Percentiles rank a stretch among this genome's conserved stretches.
These are phyloP conservation scores for Auriscalpium orientale DNA, from an alignment of 768 basidiomycete genomes.

Conservation along the genomic window DNA sequence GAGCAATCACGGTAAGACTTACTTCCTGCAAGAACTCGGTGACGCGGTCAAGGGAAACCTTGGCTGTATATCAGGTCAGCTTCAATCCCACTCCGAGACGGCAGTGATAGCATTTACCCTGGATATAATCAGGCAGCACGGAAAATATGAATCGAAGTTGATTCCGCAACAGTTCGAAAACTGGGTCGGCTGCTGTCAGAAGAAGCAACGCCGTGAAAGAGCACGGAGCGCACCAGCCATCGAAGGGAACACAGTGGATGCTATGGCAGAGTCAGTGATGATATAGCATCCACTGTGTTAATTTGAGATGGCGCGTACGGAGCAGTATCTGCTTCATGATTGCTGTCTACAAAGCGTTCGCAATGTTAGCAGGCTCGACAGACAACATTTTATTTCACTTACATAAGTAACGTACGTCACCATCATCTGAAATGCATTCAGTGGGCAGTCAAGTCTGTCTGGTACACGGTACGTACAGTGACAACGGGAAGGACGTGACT, in stretches of 20 bases:
- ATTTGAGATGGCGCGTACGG: background rate
- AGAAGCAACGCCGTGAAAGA: background rate
- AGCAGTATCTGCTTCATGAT: background rate
- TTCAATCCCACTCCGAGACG: background rate
- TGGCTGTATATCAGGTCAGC: constrained; percentile 10
- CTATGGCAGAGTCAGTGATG: background rate
- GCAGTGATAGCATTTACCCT: background rate
- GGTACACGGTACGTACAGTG: constrained; percentile 8
- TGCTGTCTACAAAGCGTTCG: constrained; percentile 18
- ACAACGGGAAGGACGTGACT: constrained; percentile 33
- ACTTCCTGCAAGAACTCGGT: constrained; percentile 31
- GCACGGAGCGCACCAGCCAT: constrained; percentile 13
- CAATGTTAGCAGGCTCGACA: background rate
- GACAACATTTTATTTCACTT: background rate
- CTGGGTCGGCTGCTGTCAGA: constrained; percentile 11
- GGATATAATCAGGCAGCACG: constrained; percentile 17
- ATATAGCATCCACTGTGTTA: background rate
- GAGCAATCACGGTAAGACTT: background rate
- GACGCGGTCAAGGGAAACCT: constrained; percentile 33
- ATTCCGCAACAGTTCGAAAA: constrained; percentile 34
- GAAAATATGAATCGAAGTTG: constrained; percentile 20
- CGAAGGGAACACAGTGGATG: constrained; percentile 23
- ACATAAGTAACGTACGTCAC: background rate
- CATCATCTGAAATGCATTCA: constrained; percentile 8
- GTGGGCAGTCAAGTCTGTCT: background rate